phyloP scores from a whole-genome alignment of 2,329 filamentous ascomycete species.

The Penicillium sp. region DNA sequence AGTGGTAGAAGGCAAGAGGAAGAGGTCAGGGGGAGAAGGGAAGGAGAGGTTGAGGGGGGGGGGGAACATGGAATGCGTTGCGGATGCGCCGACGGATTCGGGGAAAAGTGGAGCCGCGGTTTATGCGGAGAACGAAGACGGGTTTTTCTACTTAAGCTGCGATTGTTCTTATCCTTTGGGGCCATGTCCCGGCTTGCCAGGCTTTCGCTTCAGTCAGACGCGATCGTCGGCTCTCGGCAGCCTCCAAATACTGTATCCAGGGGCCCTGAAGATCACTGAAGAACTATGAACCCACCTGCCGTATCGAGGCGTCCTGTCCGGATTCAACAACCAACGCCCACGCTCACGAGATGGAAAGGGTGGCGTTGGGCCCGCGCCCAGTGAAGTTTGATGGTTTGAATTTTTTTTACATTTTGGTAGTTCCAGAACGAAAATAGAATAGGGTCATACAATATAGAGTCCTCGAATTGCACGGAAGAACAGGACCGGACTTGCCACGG shows the following conservation, averaged over 20 bases:
- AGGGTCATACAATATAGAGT: too few species aligned
- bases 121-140: conserved; percentile 28
- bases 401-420: too few species aligned
- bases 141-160: background rate
- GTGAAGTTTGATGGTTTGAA: too few species aligned
- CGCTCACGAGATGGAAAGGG: background rate
- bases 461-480: too few species aligned
- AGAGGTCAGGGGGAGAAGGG: conserved; percentile 9
- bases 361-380: background rate
- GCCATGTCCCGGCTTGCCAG: too few species aligned
- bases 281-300: conserved; percentile 5
- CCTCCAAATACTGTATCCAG: background rate
- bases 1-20: conserved; percentile 1
- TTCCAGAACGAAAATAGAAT: background rate
- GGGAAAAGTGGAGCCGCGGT: conserved; percentile 29
- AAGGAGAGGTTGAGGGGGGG: conserved; percentile 2
- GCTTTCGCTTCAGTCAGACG: background rate
- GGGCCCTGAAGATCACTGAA: conserved; percentile 9
- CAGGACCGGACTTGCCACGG: background rate
- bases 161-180: too few species aligned
- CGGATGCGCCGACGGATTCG: conserved; percentile 26
- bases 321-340: background rate
- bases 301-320: conserved; percentile 1
- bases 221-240: conserved; percentile 11
- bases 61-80: conserved; percentile 8